phyloP scores from a whole-genome alignment of 805 yeast genomes.

The Wickerhamiella azyma region DNA sequence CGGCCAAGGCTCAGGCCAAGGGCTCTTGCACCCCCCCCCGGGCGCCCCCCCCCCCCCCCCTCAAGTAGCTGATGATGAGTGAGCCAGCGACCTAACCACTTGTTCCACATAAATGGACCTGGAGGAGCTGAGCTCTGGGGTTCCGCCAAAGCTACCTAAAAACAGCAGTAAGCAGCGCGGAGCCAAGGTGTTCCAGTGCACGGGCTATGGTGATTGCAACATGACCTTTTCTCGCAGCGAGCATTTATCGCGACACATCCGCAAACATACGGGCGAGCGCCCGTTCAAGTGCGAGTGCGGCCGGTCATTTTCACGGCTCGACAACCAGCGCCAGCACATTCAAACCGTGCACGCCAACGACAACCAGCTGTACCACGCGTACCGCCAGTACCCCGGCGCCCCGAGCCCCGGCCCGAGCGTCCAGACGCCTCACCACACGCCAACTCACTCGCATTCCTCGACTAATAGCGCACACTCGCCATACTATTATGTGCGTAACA shows the following conservation, averaged over 20 bases:
- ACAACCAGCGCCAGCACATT: slow-evolving; percentile 80
- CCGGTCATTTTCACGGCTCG: slow-evolving; percentile 68
- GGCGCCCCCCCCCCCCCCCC: no score
- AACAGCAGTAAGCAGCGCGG: slow-evolving; percentile 13
- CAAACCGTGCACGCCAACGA: slow-evolving; percentile 66
- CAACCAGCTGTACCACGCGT: slow-evolving; percentile 20
- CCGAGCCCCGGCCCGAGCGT: not conserved
- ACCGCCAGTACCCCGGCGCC: slow-evolving; percentile 1
- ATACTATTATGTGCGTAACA: not conserved
- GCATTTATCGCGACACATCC: slow-evolving; percentile 80
- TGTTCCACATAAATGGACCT: slow-evolving; percentile 5
- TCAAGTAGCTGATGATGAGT: no score
- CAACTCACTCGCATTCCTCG: not conserved
- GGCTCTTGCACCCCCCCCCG: no score
- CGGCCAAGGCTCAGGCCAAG: no score
- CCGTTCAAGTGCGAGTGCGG: slow-evolving; percentile 78
- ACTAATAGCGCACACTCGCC: not conserved
- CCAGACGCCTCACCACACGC: not conserved
- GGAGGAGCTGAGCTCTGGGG: slow-evolving; percentile 2
- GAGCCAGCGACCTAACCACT: no score
- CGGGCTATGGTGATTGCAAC: slow-evolving; percentile 71
- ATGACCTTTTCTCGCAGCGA: slow-evolving; percentile 88
- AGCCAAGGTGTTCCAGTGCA: slow-evolving; percentile 57
- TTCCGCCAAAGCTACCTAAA: slow-evolving; percentile 8
- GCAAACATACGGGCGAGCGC: slow-evolving; percentile 90